A percentile compares a stretch with the other conserved stretches of the same genome.
Evolutionary conservation across 2,329 filamentous ascomycete species (phyloP).

Genomic region (Colletotrichum australisinense): DNA sequence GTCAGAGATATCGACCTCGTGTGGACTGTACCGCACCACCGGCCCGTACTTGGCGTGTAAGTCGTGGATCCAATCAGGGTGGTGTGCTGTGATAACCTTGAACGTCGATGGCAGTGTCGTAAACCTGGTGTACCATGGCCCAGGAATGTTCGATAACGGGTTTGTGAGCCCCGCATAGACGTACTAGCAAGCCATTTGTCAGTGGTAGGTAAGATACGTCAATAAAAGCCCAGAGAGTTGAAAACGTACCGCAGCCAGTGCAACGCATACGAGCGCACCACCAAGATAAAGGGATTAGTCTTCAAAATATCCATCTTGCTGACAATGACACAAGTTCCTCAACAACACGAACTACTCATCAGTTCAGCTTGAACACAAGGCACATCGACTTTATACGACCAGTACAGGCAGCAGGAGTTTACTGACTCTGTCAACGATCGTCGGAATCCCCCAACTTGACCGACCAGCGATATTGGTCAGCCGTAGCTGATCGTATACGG

Average conservation of each 20-base stretch:
- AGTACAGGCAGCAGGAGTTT: neutral
- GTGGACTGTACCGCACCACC: conserved; percentile 20
- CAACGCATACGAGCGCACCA: conserved; percentile 3
- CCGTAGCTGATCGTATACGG: neutral
- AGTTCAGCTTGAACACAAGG: too few species aligned
- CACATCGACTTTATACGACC: neutral
- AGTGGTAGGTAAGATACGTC: too few species aligned
- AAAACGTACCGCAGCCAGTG: conserved; percentile 4
- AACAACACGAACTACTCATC: too few species aligned
- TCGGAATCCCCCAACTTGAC: neutral
- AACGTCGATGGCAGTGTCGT: conserved; percentile 17
- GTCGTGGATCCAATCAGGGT: conserved; percentile 22
- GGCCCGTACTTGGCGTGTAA: conserved; percentile 30
- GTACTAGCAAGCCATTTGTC: conserved; percentile 1
- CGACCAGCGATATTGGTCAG: neutral
- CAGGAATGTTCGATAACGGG: conserved; percentile 12
- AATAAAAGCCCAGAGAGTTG: neutral
- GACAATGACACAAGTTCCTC: neutral
- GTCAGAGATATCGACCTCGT: conserved; percentile 37
- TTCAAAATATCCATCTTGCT: conserved; percentile 9
- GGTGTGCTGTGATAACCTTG: neutral
- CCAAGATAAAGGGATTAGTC: conserved; percentile 13
- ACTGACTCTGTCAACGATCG: neutral
- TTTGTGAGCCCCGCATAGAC: conserved; percentile 22
- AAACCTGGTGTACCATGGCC: conserved; percentile 27